Evolutionary conservation across 768 basidiomycete species (phyloP).

Genomic region (Russula brevipes): DNA sequence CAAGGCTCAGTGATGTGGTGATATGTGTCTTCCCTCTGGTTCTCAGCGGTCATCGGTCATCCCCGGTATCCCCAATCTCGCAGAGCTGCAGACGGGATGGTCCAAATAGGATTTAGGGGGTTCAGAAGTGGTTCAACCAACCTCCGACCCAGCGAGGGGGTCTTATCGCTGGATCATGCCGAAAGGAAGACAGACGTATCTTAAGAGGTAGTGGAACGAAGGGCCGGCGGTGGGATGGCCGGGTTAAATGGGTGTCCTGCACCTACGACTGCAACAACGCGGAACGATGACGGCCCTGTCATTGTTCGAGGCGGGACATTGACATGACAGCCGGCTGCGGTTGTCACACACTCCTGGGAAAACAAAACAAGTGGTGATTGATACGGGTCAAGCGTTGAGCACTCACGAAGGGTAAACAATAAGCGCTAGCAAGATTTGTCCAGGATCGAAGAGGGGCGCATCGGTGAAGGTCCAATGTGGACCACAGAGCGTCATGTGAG

Average conservation of each 20-base stretch:
- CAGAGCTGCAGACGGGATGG: background rate
- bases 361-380: background rate
- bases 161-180: background rate
- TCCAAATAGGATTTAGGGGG: background rate
- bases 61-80: no score
- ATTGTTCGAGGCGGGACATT: background rate
- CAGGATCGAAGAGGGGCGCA: background rate
- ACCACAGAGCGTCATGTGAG: constrained; percentile 4
- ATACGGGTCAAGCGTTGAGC: background rate
- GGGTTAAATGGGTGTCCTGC: background rate
- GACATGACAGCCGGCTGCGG: background rate
- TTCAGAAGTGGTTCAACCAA: background rate
- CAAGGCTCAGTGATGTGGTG: background rate
- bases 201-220: background rate
- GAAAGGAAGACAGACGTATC: background rate
- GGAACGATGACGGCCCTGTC: no score
- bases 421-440: background rate
- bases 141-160: background rate
- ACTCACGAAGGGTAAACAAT: background rate
- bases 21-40: background rate
- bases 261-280: background rate
- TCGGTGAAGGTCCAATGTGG: background rate
- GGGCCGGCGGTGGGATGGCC: background rate
- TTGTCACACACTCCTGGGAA: background rate
- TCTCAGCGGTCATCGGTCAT: background rate